These are phyloP conservation scores for Panus rudis DNA, from an alignment of 768 basidiomycete genomes.

Conservation along the genomic window DNA sequence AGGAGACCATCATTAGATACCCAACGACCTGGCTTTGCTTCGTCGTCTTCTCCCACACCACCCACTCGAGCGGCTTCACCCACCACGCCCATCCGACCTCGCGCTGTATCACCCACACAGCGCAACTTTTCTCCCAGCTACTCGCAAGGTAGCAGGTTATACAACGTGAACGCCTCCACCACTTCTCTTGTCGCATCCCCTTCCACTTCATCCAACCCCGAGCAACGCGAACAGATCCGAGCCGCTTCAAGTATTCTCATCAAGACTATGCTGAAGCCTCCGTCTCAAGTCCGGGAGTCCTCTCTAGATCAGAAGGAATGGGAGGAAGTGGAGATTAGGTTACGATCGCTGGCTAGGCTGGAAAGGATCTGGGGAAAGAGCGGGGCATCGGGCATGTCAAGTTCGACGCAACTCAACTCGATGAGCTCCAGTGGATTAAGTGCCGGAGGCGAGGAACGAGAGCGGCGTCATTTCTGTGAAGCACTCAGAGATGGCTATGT, in stretches of 20 bases:
- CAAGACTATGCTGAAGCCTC: conserved; percentile 57
- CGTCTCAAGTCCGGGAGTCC: conserved; percentile 44
- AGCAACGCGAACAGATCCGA: conserved; percentile 64
- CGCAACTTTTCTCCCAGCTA: conserved; percentile 28
- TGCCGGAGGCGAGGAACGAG: conserved; percentile 64
- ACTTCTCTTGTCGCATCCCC: conserved; percentile 35
- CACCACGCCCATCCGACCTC: conserved; percentile 41
- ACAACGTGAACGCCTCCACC: conserved; percentile 53
- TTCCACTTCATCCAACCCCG: conserved; percentile 38
- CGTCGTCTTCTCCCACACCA: conserved; percentile 37
- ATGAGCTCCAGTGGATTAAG: conserved; percentile 30
- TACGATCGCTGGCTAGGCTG: conserved; percentile 52
- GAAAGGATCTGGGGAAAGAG: conserved; percentile 76
- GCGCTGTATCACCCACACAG: conserved; percentile 20
- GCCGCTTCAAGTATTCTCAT: conserved; percentile 57
- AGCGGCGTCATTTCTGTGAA: conserved; percentile 66
- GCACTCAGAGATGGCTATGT: conserved; percentile 79
- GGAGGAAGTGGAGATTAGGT: conserved; percentile 69
- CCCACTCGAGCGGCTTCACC: conserved; percentile 32
- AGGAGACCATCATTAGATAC: conserved; percentile 26
- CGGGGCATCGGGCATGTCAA: conserved; percentile 36
- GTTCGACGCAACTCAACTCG: conserved; percentile 29
- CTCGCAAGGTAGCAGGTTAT: conserved; percentile 46
- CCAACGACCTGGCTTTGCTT: conserved; percentile 15
- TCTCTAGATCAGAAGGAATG: conserved; percentile 50